Conservation (phyloP, 2,329 filamentous ascomycete genomes). For the Microcera coccophila region DNA sequence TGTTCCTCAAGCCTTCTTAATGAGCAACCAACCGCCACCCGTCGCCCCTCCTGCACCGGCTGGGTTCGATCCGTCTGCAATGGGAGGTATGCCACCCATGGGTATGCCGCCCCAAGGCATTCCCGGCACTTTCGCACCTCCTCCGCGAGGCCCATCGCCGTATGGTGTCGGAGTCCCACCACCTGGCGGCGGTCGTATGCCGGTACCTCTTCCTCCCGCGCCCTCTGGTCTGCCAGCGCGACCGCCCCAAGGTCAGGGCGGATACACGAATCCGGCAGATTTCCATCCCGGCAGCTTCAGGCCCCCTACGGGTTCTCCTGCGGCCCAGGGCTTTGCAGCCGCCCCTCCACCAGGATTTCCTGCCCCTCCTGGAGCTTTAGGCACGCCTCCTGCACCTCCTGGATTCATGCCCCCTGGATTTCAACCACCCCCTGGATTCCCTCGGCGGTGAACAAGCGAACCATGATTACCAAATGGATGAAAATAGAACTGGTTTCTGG, state of each 20-base stretch:
- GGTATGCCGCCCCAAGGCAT: slow-evolving; percentile 33
- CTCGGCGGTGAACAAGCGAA: slow-evolving; percentile 32
- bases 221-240: slow-evolving; percentile 49
- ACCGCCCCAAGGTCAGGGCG: slow-evolving; percentile 44
- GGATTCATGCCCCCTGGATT: slow-evolving; percentile 43
- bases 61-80: slow-evolving; percentile 36
- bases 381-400: slow-evolving; percentile 38
- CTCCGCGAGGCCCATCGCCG: slow-evolving; percentile 32
- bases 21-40: slow-evolving; percentile 22
- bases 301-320: slow-evolving; percentile 36
- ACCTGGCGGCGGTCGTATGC: slow-evolving; percentile 29
- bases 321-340: slow-evolving; percentile 37
- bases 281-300: slow-evolving; percentile 45
- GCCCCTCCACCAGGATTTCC: slow-evolving; percentile 42
- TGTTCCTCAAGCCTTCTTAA: slow-evolving; percentile 68
- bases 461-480: too few species aligned
- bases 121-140: slow-evolving; percentile 37
- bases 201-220: slow-evolving; percentile 43
- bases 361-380: slow-evolving; percentile 31
- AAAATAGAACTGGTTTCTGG: too few species aligned
- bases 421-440: slow-evolving; percentile 43
- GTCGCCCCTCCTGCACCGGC: slow-evolving; percentile 24
- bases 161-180: slow-evolving; percentile 29
- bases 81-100: slow-evolving; percentile 27
- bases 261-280: slow-evolving; percentile 45